Evolutionary conservation across 495 filamentous ascomycete genomes (phyloP).

Genomic region (Aspergillus mulundensis): DNA sequence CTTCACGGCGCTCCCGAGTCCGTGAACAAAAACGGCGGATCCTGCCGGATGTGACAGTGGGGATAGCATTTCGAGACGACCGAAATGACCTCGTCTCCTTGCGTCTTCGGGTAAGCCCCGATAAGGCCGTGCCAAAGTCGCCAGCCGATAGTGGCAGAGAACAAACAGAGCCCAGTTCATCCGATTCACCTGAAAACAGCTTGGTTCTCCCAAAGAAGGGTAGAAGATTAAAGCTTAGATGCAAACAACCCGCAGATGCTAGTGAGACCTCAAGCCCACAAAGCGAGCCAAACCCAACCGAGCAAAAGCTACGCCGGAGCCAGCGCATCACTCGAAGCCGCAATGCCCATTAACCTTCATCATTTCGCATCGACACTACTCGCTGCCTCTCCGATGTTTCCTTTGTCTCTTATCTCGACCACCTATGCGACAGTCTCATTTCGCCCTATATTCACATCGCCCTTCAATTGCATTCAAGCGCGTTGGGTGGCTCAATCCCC

Average conservation of each 20-base stretch:
- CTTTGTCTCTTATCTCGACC: background rate
- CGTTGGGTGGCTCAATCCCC: constrained; percentile 9
- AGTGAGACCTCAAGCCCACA: constrained; percentile 15
- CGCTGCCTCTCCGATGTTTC: background rate
- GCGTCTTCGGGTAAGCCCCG: constrained; percentile 37
- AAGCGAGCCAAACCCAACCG: constrained; percentile 13
- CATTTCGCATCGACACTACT: background rate
- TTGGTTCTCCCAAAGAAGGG: constrained; percentile 1
- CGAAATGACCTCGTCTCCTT: constrained; percentile 44
- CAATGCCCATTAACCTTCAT: constrained; percentile 10
- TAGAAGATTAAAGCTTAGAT: constrained; percentile 9
- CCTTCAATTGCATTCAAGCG: constrained; percentile 15
- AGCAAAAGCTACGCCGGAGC: constrained; percentile 22
- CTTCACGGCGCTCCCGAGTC: constrained; percentile 27
- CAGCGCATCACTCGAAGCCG: constrained; percentile 19
- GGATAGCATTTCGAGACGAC: constrained; percentile 43
- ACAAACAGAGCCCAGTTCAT: constrained; percentile 10
- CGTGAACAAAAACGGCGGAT: constrained; percentile 36
- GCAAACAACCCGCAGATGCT: constrained; percentile 2
- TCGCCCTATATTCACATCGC: background rate
- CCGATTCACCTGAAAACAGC: constrained; percentile 8
- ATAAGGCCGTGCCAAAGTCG: constrained; percentile 16
- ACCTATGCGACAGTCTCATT: background rate
- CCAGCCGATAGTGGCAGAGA: background rate
- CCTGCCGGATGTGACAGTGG: constrained; percentile 44